Percentiles rank a stretch among this genome's conserved stretches.
phyloP scores from a whole-genome alignment of 2,329 filamentous ascomycete genomes.

The Sordariomycetes sp. region DNA sequence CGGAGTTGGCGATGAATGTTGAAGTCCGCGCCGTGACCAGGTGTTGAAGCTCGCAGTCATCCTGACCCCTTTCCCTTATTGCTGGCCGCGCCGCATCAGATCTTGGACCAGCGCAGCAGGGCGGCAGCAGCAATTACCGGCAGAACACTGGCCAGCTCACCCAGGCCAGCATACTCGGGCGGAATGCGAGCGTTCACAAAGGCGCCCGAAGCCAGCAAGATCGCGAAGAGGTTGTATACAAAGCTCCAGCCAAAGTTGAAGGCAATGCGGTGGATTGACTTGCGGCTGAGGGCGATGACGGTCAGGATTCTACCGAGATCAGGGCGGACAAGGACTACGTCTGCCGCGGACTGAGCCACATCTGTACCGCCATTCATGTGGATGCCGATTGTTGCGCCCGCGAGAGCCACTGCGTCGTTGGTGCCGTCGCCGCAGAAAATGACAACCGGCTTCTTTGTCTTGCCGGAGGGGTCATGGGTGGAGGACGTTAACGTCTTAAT shows the following conservation, averaged over 20 bases:
- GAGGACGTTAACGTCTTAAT: conserved; percentile 24
- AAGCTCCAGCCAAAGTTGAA: conserved; percentile 57
- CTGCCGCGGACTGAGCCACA: conserved; percentile 44
- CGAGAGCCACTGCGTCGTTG: conserved; percentile 54
- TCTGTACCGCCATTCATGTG: conserved; percentile 44
- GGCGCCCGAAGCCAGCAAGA: conserved; percentile 50
- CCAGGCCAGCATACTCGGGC: conserved; percentile 45
- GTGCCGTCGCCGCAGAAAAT: conserved; percentile 57
- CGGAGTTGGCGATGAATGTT: no score
- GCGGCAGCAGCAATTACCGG: conserved; percentile 52
- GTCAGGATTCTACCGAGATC: conserved; percentile 39
- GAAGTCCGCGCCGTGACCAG: no score
- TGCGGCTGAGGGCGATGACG: conserved; percentile 36
- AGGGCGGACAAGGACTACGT: conserved; percentile 45
- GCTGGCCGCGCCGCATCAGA: conserved; percentile 14
- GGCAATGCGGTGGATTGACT: conserved; percentile 29
- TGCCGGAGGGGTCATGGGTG: neutral
- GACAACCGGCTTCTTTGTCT: conserved; percentile 18
- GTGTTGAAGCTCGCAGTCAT: no score
- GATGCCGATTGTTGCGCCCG: conserved; percentile 50
- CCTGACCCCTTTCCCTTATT: neutral
- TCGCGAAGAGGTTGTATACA: conserved; percentile 53
- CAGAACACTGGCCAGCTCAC: conserved; percentile 55
- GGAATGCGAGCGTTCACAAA: conserved; percentile 43
- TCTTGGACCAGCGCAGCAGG: conserved; percentile 29